phyloP scores from a whole-genome alignment of 2,329 filamentous ascomycete genomes.

The Apiospora rasikravindrae region DNA sequence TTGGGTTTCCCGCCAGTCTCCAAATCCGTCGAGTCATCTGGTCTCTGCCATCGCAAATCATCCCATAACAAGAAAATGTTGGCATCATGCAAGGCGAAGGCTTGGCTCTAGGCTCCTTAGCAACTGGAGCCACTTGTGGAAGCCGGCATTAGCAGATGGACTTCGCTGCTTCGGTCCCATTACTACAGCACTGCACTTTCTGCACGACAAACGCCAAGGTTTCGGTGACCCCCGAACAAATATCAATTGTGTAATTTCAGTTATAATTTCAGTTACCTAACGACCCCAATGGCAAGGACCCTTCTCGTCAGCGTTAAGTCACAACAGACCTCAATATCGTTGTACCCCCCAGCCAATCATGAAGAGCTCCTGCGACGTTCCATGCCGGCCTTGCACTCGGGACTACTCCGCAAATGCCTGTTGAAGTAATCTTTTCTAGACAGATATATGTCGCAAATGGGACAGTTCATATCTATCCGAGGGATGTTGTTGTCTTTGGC shows the following conservation, averaged over 20 bases:
- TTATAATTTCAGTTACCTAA: neutral
- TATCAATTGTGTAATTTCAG: neutral
- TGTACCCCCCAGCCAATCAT: neutral
- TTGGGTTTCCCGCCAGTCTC: slow-evolving; percentile 13
- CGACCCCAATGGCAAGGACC: neutral
- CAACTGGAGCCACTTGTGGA: slow-evolving; percentile 9
- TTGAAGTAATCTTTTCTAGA: neutral
- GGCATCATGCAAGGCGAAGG: neutral
- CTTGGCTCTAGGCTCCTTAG: neutral
- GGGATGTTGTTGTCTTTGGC: neutral
- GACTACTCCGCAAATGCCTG: neutral
- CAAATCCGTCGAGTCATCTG: neutral
- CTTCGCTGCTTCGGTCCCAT: neutral
- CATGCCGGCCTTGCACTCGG: neutral
- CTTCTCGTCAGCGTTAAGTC: neutral
- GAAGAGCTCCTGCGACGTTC: neutral
- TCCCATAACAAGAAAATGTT: neutral
- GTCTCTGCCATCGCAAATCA: neutral
- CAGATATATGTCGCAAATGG: neutral
- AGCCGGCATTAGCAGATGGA: neutral
- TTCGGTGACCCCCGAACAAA: neutral
- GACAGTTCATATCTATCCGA: neutral
- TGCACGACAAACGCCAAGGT: neutral
- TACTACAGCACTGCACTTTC: neutral
- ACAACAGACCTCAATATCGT: neutral